These are phyloP conservation scores for Fusarium concolor DNA, from an alignment of 2,329 filamentous ascomycete species.

Conservation along the genomic window DNA sequence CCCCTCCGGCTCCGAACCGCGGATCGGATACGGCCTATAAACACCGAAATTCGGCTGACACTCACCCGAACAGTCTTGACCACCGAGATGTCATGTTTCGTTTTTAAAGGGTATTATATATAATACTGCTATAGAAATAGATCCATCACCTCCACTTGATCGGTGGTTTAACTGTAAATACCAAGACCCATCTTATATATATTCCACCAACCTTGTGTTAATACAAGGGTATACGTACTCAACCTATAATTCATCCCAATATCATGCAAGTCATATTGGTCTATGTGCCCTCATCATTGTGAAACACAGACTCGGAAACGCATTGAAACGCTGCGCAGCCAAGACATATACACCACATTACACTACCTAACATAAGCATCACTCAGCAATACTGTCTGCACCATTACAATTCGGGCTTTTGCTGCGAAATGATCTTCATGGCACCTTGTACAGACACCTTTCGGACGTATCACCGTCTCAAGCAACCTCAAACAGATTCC, in stretches of 20 bases:
- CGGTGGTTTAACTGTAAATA: no score
- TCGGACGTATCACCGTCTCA: conserved; percentile 24
- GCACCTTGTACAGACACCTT: conserved; percentile 22
- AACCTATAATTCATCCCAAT: not conserved
- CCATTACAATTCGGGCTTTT: conserved; percentile 33
- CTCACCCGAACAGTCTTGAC: conserved; percentile 7
- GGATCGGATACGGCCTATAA: conserved; percentile 22
- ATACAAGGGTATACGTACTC: not conserved
- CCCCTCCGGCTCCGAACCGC: conserved; percentile 27
- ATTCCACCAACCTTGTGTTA: no score
- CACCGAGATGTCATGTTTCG: not conserved
- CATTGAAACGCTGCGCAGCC: conserved; percentile 13
- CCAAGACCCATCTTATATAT: no score
- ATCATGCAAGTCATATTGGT: conserved; percentile 18
- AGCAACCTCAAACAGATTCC: conserved; percentile 29
- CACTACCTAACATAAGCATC: not conserved
- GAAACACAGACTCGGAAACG: conserved; percentile 32
- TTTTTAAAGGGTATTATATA: not conserved
- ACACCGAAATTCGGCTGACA: conserved; percentile 11
- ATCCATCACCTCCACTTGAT: not conserved
- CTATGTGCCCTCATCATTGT: conserved; percentile 21
- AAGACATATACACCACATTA: conserved; percentile 16
- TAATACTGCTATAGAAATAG: not conserved
- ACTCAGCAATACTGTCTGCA: not conserved
- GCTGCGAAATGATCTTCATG: conserved; percentile 32